Evolutionary conservation across 2,329 filamentous ascomycete genomes (phyloP), one percentile per base, ranked within the genome.

Genomic region (Coniochaeta sp.): DNA sequence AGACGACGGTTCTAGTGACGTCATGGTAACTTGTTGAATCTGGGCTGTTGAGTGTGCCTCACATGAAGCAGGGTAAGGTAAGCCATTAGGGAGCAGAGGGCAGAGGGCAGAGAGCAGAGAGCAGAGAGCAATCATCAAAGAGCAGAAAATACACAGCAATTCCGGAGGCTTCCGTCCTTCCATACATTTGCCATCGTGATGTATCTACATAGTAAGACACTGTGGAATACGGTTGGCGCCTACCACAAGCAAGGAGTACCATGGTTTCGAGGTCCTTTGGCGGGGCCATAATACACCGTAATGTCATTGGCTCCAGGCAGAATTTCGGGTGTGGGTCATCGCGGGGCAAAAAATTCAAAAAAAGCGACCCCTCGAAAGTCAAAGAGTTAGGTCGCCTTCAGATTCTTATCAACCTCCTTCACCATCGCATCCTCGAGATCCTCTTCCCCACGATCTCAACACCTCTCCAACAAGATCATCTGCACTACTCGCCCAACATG

Each of bases 401-500:
- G 14, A 38, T 38, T 38, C 34, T 38, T 38, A 38, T 16, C 34
- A 38, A 38, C 34, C 34, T 14, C 34, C 36, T 6, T 32, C 36
- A 38, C 36, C 36, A 38, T 17, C 42, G 5, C 42, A 22, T 47
- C 42, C 19, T 47, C 42, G 42, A 47, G 12, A 24, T 47, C 19
- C 40, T 22, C 42, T 14, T 24, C 10, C 24, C 24, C 22, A 17
- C 47, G 14, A 7, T n/a, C 12, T 14, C 47, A 30, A 17, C 22
- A 26, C 22, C 24, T 17, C 19, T 24, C 24, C 4, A 22, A 24
- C 7, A 2, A 26, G 2, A 52, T 5, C 2, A 47, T 2, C 19
- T 16, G 14, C 3, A 28, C 32, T 2, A 6, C 2, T 24, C 14
- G 30, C 34, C 30, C 77, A 85, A 73, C 52, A 89, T 89, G 85